These are phyloP conservation scores for Chytriomyces sp. DNA, from an alignment of 192 early-diverging fungal genomes.

Conservation along the genomic window DNA sequence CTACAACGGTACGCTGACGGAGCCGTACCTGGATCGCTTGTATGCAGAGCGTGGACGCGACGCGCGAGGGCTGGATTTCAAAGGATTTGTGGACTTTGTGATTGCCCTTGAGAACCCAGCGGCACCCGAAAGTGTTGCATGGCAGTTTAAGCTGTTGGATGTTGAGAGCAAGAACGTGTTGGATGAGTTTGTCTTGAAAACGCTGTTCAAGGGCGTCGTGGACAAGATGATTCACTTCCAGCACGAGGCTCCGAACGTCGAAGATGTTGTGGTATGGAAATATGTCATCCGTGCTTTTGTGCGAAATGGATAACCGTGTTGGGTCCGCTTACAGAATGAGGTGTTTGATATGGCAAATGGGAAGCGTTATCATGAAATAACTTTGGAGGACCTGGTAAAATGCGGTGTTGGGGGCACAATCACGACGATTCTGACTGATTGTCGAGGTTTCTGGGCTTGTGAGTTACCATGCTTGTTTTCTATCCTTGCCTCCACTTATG, in stretches of 20 bases:
- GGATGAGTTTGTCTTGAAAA: slow-evolving; percentile 46
- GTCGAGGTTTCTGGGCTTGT: slow-evolving; percentile 37
- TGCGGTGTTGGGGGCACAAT: slow-evolving; percentile 56
- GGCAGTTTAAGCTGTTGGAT: slow-evolving; percentile 52
- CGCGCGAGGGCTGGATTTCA: slow-evolving; percentile 39
- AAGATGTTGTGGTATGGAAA: slow-evolving; percentile 46
- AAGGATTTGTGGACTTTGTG: slow-evolving; percentile 54
- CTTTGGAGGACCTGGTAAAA: slow-evolving; percentile 49
- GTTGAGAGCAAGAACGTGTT: slow-evolving; percentile 47
- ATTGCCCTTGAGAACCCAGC: slow-evolving; percentile 53
- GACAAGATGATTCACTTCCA: slow-evolving; percentile 44
- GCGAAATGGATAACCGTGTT: background rate
- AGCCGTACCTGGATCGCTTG: slow-evolving; percentile 52
- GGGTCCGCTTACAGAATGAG: slow-evolving; percentile 46
- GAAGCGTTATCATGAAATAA: slow-evolving; percentile 28
- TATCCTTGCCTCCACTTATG: background rate
- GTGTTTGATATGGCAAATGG: slow-evolving; percentile 64
- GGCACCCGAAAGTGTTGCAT: slow-evolving; percentile 49
- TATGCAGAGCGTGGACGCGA: slow-evolving; percentile 40
- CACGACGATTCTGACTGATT: slow-evolving; percentile 48
- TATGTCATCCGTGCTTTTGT: background rate
- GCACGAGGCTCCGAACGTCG: slow-evolving; percentile 43
- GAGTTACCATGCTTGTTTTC: background rate
- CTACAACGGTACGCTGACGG: slow-evolving; percentile 46
- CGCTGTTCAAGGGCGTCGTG: slow-evolving; percentile 52